phyloP scores from a whole-genome alignment of 1,139 yeast species.

The Yamadazyma taylorii region DNA sequence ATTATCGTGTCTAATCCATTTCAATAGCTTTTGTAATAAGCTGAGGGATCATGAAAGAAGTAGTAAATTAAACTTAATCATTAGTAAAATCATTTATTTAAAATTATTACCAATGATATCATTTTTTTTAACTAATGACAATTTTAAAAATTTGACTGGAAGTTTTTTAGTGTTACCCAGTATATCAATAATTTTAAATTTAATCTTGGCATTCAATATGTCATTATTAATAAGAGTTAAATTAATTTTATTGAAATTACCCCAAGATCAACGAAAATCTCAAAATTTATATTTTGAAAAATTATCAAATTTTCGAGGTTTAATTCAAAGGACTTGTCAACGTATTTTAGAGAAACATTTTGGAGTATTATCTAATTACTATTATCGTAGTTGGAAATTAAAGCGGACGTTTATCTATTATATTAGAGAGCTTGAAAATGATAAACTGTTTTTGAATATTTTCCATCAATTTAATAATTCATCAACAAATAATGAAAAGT shows the following conservation, averaged over 20 bases:
- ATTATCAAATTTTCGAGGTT: background rate
- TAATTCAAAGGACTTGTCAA: background rate
- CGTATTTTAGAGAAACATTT: background rate
- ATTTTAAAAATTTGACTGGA: background rate
- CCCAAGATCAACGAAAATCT: background rate
- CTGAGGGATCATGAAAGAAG: background rate
- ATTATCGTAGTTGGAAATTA: background rate
- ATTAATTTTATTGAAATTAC: background rate
- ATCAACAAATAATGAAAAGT: background rate
- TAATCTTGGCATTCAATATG: background rate
- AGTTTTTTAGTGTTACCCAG: background rate
- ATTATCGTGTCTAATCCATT: background rate
- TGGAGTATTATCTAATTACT: background rate
- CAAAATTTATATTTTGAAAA: background rate
- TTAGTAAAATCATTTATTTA: background rate
- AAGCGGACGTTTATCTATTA: background rate
- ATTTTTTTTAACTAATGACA: background rate
- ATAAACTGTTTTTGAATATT: background rate
- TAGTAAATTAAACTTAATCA: background rate
- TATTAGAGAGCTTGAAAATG: background rate
- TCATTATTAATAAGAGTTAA: background rate
- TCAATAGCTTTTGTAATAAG: background rate
- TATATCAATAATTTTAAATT: background rate
- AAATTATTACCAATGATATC: background rate
- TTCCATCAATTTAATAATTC: background rate